These are phyloP conservation scores for Leishmania gerbilli DNA, from an alignment of 208 protist species.

Conservation along the genomic window DNA sequence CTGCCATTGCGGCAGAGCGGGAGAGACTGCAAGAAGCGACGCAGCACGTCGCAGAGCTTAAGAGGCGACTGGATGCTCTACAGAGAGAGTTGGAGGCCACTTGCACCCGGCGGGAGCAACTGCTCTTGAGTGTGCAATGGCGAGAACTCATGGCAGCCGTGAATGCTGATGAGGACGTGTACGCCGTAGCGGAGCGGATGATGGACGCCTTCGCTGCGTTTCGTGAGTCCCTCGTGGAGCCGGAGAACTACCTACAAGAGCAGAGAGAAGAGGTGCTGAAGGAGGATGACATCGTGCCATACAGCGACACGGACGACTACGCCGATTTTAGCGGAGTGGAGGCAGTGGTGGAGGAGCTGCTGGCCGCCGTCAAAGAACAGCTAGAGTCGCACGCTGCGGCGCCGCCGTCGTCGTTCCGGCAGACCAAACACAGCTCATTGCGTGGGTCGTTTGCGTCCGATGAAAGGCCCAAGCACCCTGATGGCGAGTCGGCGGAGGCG, in stretches of 20 bases:
- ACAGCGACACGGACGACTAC: slow-evolving; percentile 79
- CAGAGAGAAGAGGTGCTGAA: slow-evolving; percentile 6
- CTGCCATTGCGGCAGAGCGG: slow-evolving; percentile 48
- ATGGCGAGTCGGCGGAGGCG: not conserved
- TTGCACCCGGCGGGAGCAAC: slow-evolving; percentile 43
- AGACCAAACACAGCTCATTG: not conserved
- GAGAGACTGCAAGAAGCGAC: slow-evolving; percentile 49
- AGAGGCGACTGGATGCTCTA: slow-evolving; percentile 77
- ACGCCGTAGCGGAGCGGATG: slow-evolving; percentile 53
- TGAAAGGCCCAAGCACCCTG: no score
- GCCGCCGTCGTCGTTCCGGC: not conserved
- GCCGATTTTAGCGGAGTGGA: slow-evolving; percentile 71
- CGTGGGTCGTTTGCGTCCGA: not conserved
- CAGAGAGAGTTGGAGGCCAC: slow-evolving; percentile 62
- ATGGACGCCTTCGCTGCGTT: slow-evolving; percentile 46
- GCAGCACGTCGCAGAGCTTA: slow-evolving; percentile 72
- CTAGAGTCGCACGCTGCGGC: slow-evolving; percentile 20
- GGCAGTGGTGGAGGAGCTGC: slow-evolving; percentile 47
- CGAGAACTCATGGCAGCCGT: slow-evolving; percentile 84
- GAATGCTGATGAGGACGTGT: slow-evolving; percentile 27
- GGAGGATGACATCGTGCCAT: slow-evolving; percentile 42
- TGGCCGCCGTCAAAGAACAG: slow-evolving; percentile 30
- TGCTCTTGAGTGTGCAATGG: slow-evolving; percentile 78
- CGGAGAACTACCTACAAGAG: slow-evolving; percentile 47
- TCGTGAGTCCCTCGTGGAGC: slow-evolving; percentile 42